These are phyloP conservation scores for Rhodotorula kratochvilovae DNA, from an alignment of 768 basidiomycete genomes.

Conservation along the genomic window DNA sequence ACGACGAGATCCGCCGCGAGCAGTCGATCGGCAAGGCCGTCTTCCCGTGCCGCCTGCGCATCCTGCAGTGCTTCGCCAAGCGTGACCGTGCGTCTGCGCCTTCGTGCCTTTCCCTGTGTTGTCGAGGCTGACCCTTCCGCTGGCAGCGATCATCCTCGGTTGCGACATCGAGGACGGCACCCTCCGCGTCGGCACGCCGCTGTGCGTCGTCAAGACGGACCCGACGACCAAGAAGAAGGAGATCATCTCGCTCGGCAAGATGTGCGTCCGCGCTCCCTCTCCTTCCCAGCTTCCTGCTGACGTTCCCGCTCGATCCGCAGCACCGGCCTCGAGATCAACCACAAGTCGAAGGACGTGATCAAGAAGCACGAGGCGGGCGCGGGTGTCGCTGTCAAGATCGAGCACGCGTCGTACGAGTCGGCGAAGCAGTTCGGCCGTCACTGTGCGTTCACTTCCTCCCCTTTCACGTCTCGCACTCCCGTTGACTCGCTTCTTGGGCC, in stretches of 20 bases:
- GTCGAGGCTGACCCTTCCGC: background rate
- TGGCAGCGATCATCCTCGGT: conserved; percentile 70
- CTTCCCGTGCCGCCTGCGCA: conserved; percentile 92
- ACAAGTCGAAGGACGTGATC: conserved; percentile 79
- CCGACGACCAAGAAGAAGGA: conserved; percentile 82
- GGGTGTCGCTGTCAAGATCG: conserved; percentile 97
- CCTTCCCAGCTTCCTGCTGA: background rate
- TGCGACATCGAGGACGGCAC: conserved; percentile 93
- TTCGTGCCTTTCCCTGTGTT: background rate
- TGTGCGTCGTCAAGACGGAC: conserved; percentile 92
- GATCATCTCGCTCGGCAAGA: conserved; percentile 84
- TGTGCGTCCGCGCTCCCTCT: conserved; percentile 57
- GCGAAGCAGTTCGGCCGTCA: conserved; percentile 94
- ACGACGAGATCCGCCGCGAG: conserved; percentile 80
- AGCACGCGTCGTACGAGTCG: conserved; percentile 91
- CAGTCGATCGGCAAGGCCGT: conserved; percentile 92
- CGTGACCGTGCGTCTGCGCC: conserved; percentile 60
- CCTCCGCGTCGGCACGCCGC: conserved; percentile 82
- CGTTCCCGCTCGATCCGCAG: conserved; percentile 50
- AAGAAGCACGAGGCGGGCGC: conserved; percentile 93
- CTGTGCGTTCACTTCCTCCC: conserved; percentile 55
- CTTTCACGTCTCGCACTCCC: background rate
- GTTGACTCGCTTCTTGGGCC: background rate
- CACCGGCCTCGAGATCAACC: conserved; percentile 95
- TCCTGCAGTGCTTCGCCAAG: conserved; percentile 88